phyloP scores from a whole-genome alignment of 345 rosid species.

The Heritiera littoralis region DNA sequence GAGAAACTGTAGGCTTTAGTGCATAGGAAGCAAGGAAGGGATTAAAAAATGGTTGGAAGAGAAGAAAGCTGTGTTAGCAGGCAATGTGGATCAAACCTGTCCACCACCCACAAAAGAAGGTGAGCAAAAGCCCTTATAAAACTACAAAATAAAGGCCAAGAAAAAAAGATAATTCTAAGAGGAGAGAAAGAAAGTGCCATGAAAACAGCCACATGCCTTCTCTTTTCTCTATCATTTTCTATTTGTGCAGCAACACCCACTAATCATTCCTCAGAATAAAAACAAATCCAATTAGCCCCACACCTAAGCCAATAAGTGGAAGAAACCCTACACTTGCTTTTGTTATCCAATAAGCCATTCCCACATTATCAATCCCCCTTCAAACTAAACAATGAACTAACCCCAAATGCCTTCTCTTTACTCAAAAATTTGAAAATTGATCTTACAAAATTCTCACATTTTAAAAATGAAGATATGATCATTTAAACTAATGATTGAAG shows the following conservation, averaged over 20 bases:
- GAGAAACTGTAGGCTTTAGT: not conserved
- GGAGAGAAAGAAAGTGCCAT: too few species aligned
- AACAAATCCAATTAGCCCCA: constrained; percentile 40
- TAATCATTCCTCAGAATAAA: constrained; percentile 44
- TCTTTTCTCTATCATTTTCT: not conserved
- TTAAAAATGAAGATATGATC: too few species aligned
- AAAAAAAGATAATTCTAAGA: not conserved
- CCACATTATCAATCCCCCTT: constrained; percentile 2
- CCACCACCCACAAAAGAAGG: constrained; percentile 13
- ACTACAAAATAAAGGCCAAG: not conserved
- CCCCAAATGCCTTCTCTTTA: not conserved
- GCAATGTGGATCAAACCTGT: constrained; percentile 31
- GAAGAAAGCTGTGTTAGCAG: not conserved
- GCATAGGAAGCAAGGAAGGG: not conserved
- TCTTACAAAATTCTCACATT: too few species aligned
- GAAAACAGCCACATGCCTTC: constrained; percentile 34
- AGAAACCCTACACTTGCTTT: constrained; percentile 28
- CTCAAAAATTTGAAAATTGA: too few species aligned
- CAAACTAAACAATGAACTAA: not conserved
- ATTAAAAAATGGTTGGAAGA: too few species aligned
- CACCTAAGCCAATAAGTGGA: constrained; percentile 28
- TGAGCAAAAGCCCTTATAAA: not conserved
- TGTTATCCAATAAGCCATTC: constrained; percentile 19
- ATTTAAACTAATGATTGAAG: too few species aligned
- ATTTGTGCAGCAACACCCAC: constrained; percentile 29